These are phyloP conservation scores for Euphorbia pulcherrima DNA, from an alignment of 345 rosid genomes.

Conservation along the genomic window DNA sequence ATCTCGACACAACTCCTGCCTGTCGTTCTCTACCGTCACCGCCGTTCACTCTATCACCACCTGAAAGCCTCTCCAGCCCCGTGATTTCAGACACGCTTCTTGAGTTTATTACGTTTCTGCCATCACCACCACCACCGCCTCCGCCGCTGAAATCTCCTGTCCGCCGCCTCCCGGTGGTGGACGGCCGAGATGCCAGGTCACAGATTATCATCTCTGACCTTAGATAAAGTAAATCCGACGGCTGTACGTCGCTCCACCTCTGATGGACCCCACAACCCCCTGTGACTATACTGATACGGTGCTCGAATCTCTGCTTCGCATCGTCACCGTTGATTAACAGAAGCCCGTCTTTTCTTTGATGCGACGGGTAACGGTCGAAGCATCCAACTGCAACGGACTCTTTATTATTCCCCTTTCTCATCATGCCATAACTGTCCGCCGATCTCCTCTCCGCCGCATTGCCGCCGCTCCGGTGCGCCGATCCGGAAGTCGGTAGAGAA, in stretches of 20 bases:
- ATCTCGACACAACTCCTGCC: conserved; percentile 43
- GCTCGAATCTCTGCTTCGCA: conserved; percentile 43
- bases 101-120: conserved; percentile 50
- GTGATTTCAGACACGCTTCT: conserved; percentile 88
- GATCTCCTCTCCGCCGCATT: conserved; percentile 40
- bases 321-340: conserved; percentile 23
- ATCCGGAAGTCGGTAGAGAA: not conserved
- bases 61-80: conserved; percentile 48
- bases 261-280: conserved; percentile 27
- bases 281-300: conserved; percentile 59
- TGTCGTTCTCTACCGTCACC: conserved; percentile 34
- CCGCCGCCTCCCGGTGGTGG: conserved; percentile 6
- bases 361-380: conserved; percentile 35
- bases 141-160: not conserved
- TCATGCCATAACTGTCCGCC: conserved; percentile 38
- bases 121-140: conserved; percentile 7
- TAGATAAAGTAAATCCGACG: conserved; percentile 65
- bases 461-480: not conserved
- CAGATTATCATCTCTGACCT: conserved; percentile 70
- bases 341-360: conserved; percentile 57
- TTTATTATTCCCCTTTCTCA: conserved; percentile 20
- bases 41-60: conserved; percentile 6
- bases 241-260: conserved; percentile 81
- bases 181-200: conserved; percentile 22
- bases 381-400: conserved; percentile 39